Evolutionary conservation across 2,329 filamentous ascomycete species (phyloP), one percentile per base, ranked within the genome.

Genomic region (Coniochaeta sp.): DNA sequence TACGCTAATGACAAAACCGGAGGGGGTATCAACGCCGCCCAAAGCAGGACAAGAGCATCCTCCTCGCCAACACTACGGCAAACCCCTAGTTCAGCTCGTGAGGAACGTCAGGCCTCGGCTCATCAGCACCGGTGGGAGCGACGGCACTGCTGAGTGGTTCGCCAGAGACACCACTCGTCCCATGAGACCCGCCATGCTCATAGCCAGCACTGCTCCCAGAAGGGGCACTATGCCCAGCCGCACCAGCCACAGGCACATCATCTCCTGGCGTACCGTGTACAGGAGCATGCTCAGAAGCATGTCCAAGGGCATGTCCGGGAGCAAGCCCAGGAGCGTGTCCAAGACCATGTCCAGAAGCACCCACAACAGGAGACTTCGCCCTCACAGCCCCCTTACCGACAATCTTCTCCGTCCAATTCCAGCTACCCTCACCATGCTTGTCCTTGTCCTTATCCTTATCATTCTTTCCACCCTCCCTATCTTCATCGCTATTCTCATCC

Each of bases 401-500:
- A 51, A 63, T 61, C 53, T 63, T 63, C 57, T 63, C 61, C 1
- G 61, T 57, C 61, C 61, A 63, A 42, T 59, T 63, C 61, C 60
- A 61, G 14, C 31, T 52, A n/a, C n/a, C 53, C 53, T 53, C 51
- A 12, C 50, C 46, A 12, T 27, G 33, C 33, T 24, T 26, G n/a
- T 27, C 30, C 31, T 40, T 35, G 10, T 18, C 24, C 42, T 28
- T 28, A n/a, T 47, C 32, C 26, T 6, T 38, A 22, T 32, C 30
- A 40, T 46, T 51, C 46, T 35, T 48, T 27, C 22, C 38, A 7
- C 27, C 18, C 16, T 49, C 33, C 3, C 22, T 32, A 1, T 52
- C 50, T 4, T 51, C 52, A 3, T 62, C 59, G 16, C 45, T 48
- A 31, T 71, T 75, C 52, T 76, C 73, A 40, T 71, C 67, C 35